Evolutionary conservation across 106 monocot species (phyloP).

Genomic region (Dioscorea alata): DNA sequence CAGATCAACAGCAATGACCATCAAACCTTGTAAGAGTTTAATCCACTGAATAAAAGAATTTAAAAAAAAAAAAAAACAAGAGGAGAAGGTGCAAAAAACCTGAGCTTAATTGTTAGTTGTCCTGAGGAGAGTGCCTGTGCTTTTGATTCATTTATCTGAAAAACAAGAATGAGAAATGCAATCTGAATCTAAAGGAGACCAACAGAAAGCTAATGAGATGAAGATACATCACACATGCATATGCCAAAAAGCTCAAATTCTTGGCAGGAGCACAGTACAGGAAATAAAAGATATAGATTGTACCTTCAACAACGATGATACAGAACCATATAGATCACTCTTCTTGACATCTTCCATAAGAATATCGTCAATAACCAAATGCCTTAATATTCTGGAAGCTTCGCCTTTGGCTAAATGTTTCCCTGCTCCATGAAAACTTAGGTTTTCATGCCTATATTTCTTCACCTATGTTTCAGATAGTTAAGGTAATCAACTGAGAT

Average conservation of each 20-base stretch:
- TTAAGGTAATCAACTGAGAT: not conserved
- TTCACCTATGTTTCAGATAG: slow-evolving; percentile 48
- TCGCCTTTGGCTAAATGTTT: slow-evolving; percentile 74
- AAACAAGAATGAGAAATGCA: slow-evolving; percentile 4
- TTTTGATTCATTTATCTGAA: slow-evolving; percentile 71
- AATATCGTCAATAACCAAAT: slow-evolving; percentile 80
- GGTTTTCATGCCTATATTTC: slow-evolving; percentile 60
- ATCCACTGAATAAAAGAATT: too few species aligned
- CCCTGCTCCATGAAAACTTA: slow-evolving; percentile 91
- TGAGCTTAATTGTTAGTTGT: slow-evolving; percentile 43
- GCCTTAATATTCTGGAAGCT: slow-evolving; percentile 76
- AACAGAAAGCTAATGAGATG: too few species aligned
- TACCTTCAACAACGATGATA: slow-evolving; percentile 90
- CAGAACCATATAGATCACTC: slow-evolving; percentile 88
- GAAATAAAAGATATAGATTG: not conserved
- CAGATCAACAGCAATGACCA: too few species aligned
- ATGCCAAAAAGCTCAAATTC: too few species aligned
- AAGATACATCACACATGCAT: too few species aligned
- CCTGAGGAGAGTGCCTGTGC: slow-evolving; percentile 39
- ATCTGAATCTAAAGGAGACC: too few species aligned
- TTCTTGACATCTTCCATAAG: slow-evolving; percentile 89
- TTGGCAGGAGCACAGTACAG: not conserved
- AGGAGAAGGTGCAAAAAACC: slow-evolving; percentile 20
- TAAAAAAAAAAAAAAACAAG: slow-evolving; percentile 2
- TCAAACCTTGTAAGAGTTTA: too few species aligned